Evolutionary conservation across 345 rosid species (phyloP).

Genomic region (Capsella bursapastoris): DNA sequence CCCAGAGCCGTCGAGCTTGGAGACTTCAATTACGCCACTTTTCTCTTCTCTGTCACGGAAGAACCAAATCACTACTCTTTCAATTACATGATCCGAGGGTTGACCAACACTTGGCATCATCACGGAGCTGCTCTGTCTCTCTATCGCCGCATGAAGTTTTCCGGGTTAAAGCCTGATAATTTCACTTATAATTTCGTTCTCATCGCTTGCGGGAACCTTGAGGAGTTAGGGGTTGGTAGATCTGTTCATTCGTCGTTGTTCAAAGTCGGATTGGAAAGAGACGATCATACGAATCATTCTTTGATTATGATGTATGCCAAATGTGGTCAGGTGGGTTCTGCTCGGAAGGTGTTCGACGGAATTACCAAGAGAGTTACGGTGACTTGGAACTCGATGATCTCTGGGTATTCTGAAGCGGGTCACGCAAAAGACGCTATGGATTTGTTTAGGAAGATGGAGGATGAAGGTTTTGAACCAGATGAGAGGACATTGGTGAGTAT

Average conservation of each 20-base stretch:
- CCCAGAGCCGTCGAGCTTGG: slow-evolving; percentile 66
- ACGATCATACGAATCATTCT: slow-evolving; percentile 66
- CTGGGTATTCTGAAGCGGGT: slow-evolving; percentile 18
- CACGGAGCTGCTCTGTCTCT: slow-evolving; percentile 52
- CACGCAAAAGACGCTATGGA: slow-evolving; percentile 57
- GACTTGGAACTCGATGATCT: slow-evolving; percentile 93
- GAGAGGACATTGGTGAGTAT: slow-evolving; percentile 86
- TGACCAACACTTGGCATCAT: slow-evolving; percentile 61
- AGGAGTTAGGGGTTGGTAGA: slow-evolving; percentile 53
- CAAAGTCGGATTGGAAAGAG: slow-evolving; percentile 61
- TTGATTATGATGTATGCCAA: slow-evolving; percentile 65
- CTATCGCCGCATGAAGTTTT: slow-evolving; percentile 60
- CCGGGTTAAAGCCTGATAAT: slow-evolving; percentile 64
- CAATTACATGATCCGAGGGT: slow-evolving; percentile 82
- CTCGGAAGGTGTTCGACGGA: slow-evolving; percentile 80
- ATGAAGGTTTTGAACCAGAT: slow-evolving; percentile 63
- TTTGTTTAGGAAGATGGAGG: slow-evolving; percentile 67
- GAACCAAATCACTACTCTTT: slow-evolving; percentile 70
- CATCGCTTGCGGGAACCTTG: slow-evolving; percentile 59
- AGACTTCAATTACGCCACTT: slow-evolving; percentile 61
- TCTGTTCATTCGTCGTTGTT: slow-evolving; percentile 62
- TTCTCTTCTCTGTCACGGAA: slow-evolving; percentile 60
- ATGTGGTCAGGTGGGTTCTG: slow-evolving; percentile 48
- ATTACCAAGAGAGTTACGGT: slow-evolving; percentile 63
- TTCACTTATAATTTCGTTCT: slow-evolving; percentile 81